A percentile compares a stretch with the other conserved stretches of the same genome.
Evolutionary conservation across 768 basidiomycete species (phyloP).

Genomic region (Mycena maculata): DNA sequence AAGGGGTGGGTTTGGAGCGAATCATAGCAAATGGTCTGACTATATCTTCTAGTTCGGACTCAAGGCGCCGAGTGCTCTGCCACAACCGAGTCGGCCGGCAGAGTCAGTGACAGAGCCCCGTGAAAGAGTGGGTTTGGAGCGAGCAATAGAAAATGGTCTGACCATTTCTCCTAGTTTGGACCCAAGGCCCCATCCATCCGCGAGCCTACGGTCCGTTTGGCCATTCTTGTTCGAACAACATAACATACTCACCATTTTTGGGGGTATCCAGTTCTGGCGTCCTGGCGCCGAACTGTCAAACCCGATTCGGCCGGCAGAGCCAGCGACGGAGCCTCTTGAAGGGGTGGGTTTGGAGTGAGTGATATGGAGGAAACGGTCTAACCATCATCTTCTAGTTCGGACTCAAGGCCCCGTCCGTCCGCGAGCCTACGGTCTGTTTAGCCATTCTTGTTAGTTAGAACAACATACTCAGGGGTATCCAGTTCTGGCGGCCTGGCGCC

Average conservation of each 20-base stretch:
- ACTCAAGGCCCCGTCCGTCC: slow-evolving; percentile 1
- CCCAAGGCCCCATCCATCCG: background rate
- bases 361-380: background rate
- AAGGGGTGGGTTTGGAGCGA: slow-evolving; percentile 1
- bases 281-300: slow-evolving; percentile 5
- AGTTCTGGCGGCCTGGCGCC: slow-evolving; percentile 28
- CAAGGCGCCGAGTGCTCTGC: too few species aligned
- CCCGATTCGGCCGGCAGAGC: too few species aligned
- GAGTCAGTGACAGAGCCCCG: too few species aligned
- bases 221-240: background rate
- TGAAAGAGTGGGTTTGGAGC: too few species aligned
- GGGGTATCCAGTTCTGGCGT: slow-evolving; percentile 20
- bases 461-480: background rate
- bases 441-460: background rate
- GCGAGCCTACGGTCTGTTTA: slow-evolving; percentile 10
- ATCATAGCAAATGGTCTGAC: background rate
- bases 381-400: slow-evolving; percentile 16
- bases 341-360: slow-evolving; percentile 1
- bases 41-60: too few species aligned
- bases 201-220: background rate
- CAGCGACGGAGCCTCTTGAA: background rate
- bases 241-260: background rate
- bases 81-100: too few species aligned
- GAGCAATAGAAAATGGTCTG: too few species aligned
- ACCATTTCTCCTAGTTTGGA: background rate